Percentiles rank a stretch among this genome's conserved stretches.
Conservation (phyloP, 1,139 yeast species). For the Groenewaldozyma auringiensis region DNA sequence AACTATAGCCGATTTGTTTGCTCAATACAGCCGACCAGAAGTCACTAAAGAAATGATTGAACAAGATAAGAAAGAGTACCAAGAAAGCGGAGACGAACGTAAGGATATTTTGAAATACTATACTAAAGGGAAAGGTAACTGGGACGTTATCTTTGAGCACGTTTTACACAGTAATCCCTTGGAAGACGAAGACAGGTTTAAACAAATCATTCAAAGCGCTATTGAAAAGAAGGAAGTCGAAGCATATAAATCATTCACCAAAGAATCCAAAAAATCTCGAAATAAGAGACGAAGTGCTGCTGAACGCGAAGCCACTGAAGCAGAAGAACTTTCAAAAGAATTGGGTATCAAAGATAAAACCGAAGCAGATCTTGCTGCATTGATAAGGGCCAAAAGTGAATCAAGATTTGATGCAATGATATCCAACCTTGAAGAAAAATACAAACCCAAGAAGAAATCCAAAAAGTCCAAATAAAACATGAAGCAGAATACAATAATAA, state of each 20-base stretch:
- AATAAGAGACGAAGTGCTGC: slow-evolving; percentile 48
- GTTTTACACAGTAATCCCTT: slow-evolving; percentile 69
- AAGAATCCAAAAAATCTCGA: slow-evolving; percentile 45
- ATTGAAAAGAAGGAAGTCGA: slow-evolving; percentile 35
- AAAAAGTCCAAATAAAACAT: slow-evolving; percentile 31
- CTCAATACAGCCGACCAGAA: slow-evolving; percentile 41
- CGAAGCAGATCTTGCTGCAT: slow-evolving; percentile 20
- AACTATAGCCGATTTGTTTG: slow-evolving; percentile 61
- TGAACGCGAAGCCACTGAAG: slow-evolving; percentile 60
- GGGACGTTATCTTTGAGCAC: slow-evolving; percentile 58
- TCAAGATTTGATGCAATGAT: slow-evolving; percentile 44
- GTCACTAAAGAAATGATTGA: slow-evolving; percentile 69
- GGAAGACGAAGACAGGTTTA: slow-evolving; percentile 58
- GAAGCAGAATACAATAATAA: neutral
- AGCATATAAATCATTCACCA: slow-evolving; percentile 42
- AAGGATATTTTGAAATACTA: slow-evolving; percentile 57
- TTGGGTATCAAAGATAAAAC: slow-evolving; percentile 35
- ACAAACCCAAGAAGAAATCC: slow-evolving; percentile 29
- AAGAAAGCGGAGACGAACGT: slow-evolving; percentile 55
- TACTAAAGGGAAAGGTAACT: slow-evolving; percentile 58
- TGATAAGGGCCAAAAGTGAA: slow-evolving; percentile 21
- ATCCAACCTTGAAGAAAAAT: slow-evolving; percentile 48
- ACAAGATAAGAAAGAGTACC: slow-evolving; percentile 59
- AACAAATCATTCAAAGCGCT: slow-evolving; percentile 42
- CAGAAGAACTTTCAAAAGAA: slow-evolving; percentile 49